Evolutionary conservation across 805 yeast species (phyloP).

Genomic region (Komagataella ulmi): DNA sequence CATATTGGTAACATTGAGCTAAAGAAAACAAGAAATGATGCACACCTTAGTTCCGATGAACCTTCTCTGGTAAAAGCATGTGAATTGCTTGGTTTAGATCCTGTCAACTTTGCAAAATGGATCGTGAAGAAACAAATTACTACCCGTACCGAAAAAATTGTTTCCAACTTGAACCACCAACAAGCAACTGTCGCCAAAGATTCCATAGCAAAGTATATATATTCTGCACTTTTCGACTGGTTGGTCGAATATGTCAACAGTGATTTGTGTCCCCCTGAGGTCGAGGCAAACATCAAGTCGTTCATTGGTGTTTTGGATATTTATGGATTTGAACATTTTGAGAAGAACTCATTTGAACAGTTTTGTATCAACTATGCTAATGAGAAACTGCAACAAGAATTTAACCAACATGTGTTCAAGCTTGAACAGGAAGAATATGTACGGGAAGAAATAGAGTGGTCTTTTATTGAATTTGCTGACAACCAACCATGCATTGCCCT

Average conservation of each 20-base stretch:
- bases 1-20: constrained; percentile 90
- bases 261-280: constrained; percentile 68
- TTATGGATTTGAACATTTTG: constrained; percentile 95
- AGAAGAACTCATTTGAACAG: constrained; percentile 89
- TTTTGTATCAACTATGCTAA: constrained; percentile 95
- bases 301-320: constrained; percentile 96
- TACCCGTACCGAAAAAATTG: constrained; percentile 87
- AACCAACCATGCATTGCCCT: constrained; percentile 93
- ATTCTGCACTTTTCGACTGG: constrained; percentile 93
- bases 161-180: constrained; percentile 64
- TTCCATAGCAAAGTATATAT: constrained; percentile 91
- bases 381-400: constrained; percentile 94
- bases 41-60: constrained; percentile 73
- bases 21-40: constrained; percentile 73
- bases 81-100: constrained; percentile 70
- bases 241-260: constrained; percentile 71
- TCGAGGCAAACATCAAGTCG: constrained; percentile 41
- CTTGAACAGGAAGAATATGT: constrained; percentile 93
- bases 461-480: constrained; percentile 89
- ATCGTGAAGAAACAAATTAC: constrained; percentile 81
- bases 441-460: constrained; percentile 89
- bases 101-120: constrained; percentile 75
- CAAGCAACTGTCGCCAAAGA: constrained; percentile 90
- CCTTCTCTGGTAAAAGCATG: constrained; percentile 75
- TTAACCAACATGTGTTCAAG: constrained; percentile 94